Base-by-base conservation (phyloP, 495 filamentous ascomycete species). In the Aeminium ludgeri region DNA sequence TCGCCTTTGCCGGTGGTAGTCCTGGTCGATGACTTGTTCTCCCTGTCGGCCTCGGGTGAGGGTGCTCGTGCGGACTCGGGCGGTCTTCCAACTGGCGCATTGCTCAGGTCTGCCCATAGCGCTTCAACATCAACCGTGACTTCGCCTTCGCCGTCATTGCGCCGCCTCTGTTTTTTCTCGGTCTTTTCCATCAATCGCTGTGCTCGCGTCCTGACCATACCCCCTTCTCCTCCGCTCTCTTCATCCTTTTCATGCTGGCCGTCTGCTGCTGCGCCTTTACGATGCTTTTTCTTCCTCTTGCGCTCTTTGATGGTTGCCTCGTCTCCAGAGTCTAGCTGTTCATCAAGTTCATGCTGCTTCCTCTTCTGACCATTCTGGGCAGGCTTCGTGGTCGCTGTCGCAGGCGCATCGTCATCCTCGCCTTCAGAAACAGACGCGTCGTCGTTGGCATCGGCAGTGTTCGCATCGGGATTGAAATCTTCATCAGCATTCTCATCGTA, bases 51-150 rank as follows among this genome's bases (percentile, higher is more conserved):
- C 7, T 48, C 39, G 8, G 23, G 23, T 25, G 23, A 25, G 23
- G 23, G 23, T 8, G 23, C 23, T 25, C 23, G 23, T 25, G 23
- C 23, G 8, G 23, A 8, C 8, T 25, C 23, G 8, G 44, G 18
- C n/a, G 38, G 25, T 23, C 38, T 25, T 1, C 53, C 44, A 17
- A 59, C 20, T 10, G 54, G 55, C 25, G 40, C 20, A 17, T 45
- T 43, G 1, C 34, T 77, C 82, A 97, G 82, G 50, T 73, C 68
- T 20, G 68, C 70, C 89, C 89, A 97, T 12, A 96, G 52, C 10
- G 74, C 74, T 45, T 96, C 79, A n/a, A 97, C 81, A 54, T 97
- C 82, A 35, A 89, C 63, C 10, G 86, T 93, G 7, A 79, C 77
- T 2, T 74, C 78, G 4, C 23, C 23, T 25, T 8, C 23, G 23